Conservation (phyloP, 257 asterid species). For the Solanum chiquidenum region DNA sequence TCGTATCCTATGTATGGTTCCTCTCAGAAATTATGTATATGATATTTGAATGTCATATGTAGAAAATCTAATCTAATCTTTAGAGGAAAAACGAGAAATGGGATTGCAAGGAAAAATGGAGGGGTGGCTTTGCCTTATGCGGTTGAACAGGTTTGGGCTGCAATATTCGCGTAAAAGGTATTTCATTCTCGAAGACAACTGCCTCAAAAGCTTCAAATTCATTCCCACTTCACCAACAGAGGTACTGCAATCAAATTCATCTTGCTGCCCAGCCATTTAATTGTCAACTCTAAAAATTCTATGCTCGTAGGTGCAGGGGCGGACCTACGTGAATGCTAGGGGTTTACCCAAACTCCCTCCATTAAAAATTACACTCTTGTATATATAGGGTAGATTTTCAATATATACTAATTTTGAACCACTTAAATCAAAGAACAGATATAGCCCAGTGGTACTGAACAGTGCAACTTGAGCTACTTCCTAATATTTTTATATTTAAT, state of each 20-base stretch:
- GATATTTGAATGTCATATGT: neutral
- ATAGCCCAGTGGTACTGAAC: neutral
- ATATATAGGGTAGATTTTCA: neutral
- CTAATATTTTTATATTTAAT: too few species aligned
- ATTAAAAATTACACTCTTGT: neutral
- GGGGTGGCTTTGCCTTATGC: conserved; percentile 84
- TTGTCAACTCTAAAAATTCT: too few species aligned
- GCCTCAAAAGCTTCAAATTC: conserved; percentile 81
- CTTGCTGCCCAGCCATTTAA: too few species aligned
- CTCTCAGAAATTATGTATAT: neutral
- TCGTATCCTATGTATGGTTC: neutral
- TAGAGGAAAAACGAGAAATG: conserved; percentile 10
- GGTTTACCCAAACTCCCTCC: neutral
- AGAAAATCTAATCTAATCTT: neutral
- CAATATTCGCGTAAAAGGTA: conserved; percentile 80
- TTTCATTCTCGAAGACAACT: conserved; percentile 67
- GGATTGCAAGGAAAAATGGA: conserved; percentile 55
- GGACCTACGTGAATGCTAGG: neutral
- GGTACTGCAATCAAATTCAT: conserved; percentile 17
- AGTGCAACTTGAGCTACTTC: neutral
- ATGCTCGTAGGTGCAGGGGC: neutral
- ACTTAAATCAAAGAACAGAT: neutral
- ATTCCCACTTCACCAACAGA: conserved; percentile 47
- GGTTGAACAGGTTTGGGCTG: conserved; percentile 64
- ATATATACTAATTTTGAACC: neutral